Percentiles rank a stretch among this genome's conserved stretches.
Conservation (phyloP, 2,329 filamentous ascomycete genomes). For the Mycosphaerella arachidis region DNA sequence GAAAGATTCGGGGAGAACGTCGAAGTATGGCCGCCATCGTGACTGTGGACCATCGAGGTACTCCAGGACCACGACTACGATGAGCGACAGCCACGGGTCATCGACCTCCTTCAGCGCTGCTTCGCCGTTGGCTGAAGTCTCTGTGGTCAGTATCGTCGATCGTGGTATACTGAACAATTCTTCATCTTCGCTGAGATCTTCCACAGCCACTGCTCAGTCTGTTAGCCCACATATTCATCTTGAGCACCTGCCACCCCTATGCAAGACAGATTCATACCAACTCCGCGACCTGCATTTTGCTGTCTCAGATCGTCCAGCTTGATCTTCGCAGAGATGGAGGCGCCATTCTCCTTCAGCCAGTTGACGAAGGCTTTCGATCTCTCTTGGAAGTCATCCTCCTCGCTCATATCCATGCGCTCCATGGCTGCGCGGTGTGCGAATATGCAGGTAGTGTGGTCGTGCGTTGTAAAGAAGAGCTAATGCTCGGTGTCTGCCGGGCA, state of each 20-base stretch:
- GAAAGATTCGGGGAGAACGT: slow-evolving; percentile 66
- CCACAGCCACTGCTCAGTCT: slow-evolving; percentile 57
- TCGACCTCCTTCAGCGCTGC: slow-evolving; percentile 34
- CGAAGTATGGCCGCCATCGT: slow-evolving; percentile 72
- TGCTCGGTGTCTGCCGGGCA: not conserved
- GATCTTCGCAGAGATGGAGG: slow-evolving; percentile 56
- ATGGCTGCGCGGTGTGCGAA: not conserved
- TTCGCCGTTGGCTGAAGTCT: slow-evolving; percentile 63
- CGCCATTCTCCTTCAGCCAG: slow-evolving; percentile 54
- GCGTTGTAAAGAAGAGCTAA: not conserved
- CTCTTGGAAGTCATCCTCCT: slow-evolving; percentile 31
- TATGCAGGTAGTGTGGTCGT: slow-evolving; percentile 1
- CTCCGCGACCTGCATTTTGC: slow-evolving; percentile 56
- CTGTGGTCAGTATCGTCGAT: slow-evolving; percentile 62
- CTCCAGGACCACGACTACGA: slow-evolving; percentile 79
- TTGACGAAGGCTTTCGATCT: slow-evolving; percentile 50
- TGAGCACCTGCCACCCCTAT: not conserved
- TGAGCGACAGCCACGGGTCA: slow-evolving; percentile 54
- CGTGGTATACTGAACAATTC: slow-evolving; percentile 77
- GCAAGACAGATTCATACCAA: slow-evolving; percentile 48
- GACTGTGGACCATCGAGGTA: slow-evolving; percentile 56
- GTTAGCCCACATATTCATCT: slow-evolving; percentile 2
- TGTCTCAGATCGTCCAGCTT: slow-evolving; percentile 54
- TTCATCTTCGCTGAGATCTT: slow-evolving; percentile 68
- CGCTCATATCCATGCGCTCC: slow-evolving; percentile 10